Conservation (phyloP, 257 asterid genomes). For the Buddleja alternifolia region DNA sequence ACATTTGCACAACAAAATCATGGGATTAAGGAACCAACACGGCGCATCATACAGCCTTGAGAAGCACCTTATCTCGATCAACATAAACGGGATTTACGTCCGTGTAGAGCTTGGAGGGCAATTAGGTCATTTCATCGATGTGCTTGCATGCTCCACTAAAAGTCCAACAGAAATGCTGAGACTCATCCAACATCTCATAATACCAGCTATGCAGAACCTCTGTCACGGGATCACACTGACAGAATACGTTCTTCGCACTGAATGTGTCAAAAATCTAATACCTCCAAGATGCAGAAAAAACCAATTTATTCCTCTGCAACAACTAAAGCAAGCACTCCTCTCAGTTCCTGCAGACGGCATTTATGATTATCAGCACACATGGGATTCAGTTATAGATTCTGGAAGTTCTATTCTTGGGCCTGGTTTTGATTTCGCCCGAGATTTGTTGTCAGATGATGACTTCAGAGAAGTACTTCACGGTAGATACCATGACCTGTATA, state of each 20-base stretch:
- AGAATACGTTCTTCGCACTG: constrained; percentile 71
- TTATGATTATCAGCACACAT: constrained; percentile 90
- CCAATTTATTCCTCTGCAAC: constrained; percentile 58
- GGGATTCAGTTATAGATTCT: constrained; percentile 63
- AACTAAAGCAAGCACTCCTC: constrained; percentile 66
- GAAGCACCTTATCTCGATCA: constrained; percentile 65
- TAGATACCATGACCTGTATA: constrained; percentile 75
- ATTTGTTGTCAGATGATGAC: constrained; percentile 82
- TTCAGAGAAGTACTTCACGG: constrained; percentile 83
- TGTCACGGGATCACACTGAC: constrained; percentile 61
- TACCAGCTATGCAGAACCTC: constrained; percentile 68
- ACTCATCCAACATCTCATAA: constrained; percentile 71
- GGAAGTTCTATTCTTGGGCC: constrained; percentile 57
- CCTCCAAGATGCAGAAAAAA: constrained; percentile 71
- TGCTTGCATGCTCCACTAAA: constrained; percentile 77
- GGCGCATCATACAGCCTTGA: constrained; percentile 81
- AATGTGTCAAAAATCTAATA: constrained; percentile 62
- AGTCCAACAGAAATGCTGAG: constrained; percentile 76
- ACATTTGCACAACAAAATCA: constrained; percentile 74
- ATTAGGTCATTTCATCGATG: constrained; percentile 61
- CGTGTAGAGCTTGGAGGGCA: constrained; percentile 84
- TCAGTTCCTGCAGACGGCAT: constrained; percentile 82
- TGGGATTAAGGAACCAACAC: constrained; percentile 61
- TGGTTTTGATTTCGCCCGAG: constrained; percentile 78
- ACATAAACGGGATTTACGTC: constrained; percentile 67